Percentiles rank a stretch among this genome's conserved stretches.
phyloP scores from a whole-genome alignment of 352 stramenopile species.

The Globisporangium mamillatum region DNA sequence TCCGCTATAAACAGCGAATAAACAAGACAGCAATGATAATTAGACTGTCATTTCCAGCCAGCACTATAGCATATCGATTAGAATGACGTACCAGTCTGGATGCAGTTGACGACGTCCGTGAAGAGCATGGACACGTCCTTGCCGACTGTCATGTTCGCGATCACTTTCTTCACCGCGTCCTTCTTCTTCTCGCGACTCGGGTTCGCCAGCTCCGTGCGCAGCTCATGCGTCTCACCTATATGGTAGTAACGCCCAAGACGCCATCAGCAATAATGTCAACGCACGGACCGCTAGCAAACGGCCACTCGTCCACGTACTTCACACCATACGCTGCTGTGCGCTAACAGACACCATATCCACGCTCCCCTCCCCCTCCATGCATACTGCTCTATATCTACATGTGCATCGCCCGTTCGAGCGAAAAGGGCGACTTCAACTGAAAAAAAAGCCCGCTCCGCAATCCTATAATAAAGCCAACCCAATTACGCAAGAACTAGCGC shows the following conservation, averaged over 20 bases:
- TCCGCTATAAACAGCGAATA: conserved; percentile 59
- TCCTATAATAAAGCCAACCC: background rate
- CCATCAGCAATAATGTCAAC: background rate
- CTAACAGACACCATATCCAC: background rate
- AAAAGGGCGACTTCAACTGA: background rate
- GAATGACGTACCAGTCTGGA: conserved; percentile 89
- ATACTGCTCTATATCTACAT: background rate
- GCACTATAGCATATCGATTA: background rate
- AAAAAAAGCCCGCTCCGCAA: background rate
- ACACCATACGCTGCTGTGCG: background rate
- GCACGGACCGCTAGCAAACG: background rate
- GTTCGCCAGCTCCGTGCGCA: conserved; percentile 96
- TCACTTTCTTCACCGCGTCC: conserved; percentile 99
- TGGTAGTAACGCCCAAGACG: background rate
- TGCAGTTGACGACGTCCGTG: conserved; percentile 99
- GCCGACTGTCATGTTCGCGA: conserved; percentile 99
- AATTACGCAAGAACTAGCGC: background rate
- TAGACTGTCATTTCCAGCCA: background rate
- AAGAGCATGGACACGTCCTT: conserved; percentile 99
- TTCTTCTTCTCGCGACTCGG: conserved; percentile 97
- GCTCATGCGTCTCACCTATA: conserved; percentile 94
- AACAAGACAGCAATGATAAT: background rate
- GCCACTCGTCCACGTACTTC: background rate
- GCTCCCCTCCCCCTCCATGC: background rate
- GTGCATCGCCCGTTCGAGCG: background rate